These are phyloP conservation scores for Mercurialis annua DNA, from an alignment of 345 rosid genomes.

Conservation along the genomic window DNA sequence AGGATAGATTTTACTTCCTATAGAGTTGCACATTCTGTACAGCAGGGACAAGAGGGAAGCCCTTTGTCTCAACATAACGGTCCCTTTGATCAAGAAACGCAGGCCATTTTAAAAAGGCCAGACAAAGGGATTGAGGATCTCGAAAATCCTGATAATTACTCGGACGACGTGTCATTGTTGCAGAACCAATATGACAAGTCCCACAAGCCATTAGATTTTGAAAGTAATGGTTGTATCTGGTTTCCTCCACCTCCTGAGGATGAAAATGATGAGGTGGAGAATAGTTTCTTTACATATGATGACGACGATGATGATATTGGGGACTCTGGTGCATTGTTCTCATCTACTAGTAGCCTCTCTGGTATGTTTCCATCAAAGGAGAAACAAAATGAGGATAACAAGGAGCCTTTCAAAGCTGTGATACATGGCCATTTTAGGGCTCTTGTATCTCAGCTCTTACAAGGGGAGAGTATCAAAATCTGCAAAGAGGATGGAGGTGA, in stretches of 20 bases:
- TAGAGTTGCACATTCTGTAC: slow-evolving; percentile 73
- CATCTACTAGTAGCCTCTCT: slow-evolving; percentile 78
- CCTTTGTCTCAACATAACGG: slow-evolving; percentile 41
- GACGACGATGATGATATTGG: slow-evolving; percentile 89
- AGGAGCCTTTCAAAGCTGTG: slow-evolving; percentile 68
- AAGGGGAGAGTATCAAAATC: slow-evolving; percentile 58
- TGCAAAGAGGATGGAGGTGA: slow-evolving; percentile 47
- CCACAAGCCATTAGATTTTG: slow-evolving; percentile 71
- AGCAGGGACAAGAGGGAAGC: slow-evolving; percentile 59
- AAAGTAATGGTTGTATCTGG: slow-evolving; percentile 82
- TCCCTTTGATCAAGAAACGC: slow-evolving; percentile 51
- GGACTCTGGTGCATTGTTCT: slow-evolving; percentile 65
- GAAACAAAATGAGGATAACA: slow-evolving; percentile 59
- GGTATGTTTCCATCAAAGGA: slow-evolving; percentile 54
- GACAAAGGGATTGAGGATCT: slow-evolving; percentile 41
- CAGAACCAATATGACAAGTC: slow-evolving; percentile 38
- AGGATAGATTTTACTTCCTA: slow-evolving; percentile 74
- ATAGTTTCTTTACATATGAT: slow-evolving; percentile 63
- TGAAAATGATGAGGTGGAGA: slow-evolving; percentile 73
- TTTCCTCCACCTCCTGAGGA: slow-evolving; percentile 88
- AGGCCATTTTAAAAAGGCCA: slow-evolving; percentile 56
- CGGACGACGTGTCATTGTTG: slow-evolving; percentile 34
- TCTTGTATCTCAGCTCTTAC: slow-evolving; percentile 86
- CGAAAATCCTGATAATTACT: slow-evolving; percentile 47
- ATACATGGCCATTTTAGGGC: slow-evolving; percentile 92